These are phyloP conservation scores for Cyclotella atomus DNA, from an alignment of 108 stramenopile species.

Conservation along the genomic window DNA sequence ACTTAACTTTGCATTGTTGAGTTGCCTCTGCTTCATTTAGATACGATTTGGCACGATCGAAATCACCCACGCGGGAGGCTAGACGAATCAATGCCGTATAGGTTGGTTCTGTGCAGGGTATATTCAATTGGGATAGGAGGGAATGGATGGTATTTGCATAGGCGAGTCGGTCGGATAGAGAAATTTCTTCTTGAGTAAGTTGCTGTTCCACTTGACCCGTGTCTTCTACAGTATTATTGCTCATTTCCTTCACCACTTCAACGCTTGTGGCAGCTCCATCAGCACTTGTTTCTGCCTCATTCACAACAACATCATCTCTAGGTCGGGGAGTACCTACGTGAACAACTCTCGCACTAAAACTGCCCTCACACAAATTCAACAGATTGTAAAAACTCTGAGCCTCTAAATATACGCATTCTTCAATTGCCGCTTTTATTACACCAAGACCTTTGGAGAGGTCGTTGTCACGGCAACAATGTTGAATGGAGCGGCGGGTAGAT, in stretches of 20 bases:
- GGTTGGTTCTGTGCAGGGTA: slow-evolving; percentile 81
- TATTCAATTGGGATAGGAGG: slow-evolving; percentile 58
- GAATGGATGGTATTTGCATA: slow-evolving; percentile 73
- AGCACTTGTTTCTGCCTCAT: neutral
- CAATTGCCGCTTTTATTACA: slow-evolving; percentile 50
- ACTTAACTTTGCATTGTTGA: slow-evolving; percentile 77
- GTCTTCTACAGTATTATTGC: neutral
- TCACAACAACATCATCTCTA: no score
- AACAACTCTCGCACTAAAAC: slow-evolving; percentile 42
- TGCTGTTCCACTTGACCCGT: no score
- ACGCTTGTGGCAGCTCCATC: neutral
- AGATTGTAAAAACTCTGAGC: slow-evolving; percentile 83
- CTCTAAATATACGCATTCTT: slow-evolving; percentile 57
- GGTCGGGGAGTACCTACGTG: slow-evolving; percentile 82
- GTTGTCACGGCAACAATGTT: slow-evolving; percentile 73
- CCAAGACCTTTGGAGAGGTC: slow-evolving; percentile 65
- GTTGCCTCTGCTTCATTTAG: slow-evolving; percentile 64
- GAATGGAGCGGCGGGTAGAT: slow-evolving; percentile 64
- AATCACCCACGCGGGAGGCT: slow-evolving; percentile 55
- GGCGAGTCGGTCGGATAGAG: slow-evolving; percentile 47
- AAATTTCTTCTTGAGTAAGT: slow-evolving; percentile 20
- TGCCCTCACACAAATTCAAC: slow-evolving; percentile 82
- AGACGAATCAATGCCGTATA: slow-evolving; percentile 83
- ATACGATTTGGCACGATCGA: slow-evolving; percentile 53
- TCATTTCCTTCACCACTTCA: no score